Evolutionary conservation across 169 alveolate species (phyloP).

Genomic region (Theileria equi): DNA sequence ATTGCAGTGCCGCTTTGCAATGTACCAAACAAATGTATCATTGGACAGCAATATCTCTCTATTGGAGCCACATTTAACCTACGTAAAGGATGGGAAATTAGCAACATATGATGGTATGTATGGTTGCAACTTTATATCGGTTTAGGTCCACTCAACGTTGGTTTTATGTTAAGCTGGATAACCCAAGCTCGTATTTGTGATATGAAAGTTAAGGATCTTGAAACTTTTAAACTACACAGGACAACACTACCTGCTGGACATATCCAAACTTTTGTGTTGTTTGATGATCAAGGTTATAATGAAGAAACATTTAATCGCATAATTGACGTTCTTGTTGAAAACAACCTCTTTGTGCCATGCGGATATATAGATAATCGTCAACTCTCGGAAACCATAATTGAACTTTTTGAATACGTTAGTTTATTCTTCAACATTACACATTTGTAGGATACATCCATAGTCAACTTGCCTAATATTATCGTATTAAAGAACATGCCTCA

Average conservation of each 20-base stretch:
- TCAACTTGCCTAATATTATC: conserved; percentile 5
- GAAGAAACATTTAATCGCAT: not conserved
- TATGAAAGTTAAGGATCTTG: conserved; percentile 12
- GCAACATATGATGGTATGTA: conserved; percentile 9
- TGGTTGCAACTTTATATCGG: not conserved
- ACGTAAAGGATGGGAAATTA: conserved; percentile 33
- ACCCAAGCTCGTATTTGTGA: conserved; percentile 44
- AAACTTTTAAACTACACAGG: conserved; percentile 3
- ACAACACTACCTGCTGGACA: conserved; percentile 33
- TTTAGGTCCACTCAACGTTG: conserved; percentile 10
- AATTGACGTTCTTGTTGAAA: conserved; percentile 10
- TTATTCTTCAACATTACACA: too few species aligned
- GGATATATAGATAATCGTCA: conserved; percentile 5
- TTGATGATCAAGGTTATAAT: conserved; percentile 7
- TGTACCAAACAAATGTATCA: conserved; percentile 20
- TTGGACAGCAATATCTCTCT: conserved; percentile 14
- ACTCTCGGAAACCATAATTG: not conserved
- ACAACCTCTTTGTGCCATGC: conserved; percentile 10
- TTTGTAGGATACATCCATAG: too few species aligned
- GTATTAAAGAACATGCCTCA: conserved; percentile 9
- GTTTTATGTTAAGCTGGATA: conserved; percentile 43
- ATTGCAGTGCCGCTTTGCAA: conserved; percentile 44
- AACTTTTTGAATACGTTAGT: conserved; percentile 15
- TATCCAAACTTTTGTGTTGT: conserved; percentile 16
- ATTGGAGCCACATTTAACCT: conserved; percentile 48